phyloP scores from a whole-genome alignment of 257 asterid genomes.

The Solanum dulcamara region DNA sequence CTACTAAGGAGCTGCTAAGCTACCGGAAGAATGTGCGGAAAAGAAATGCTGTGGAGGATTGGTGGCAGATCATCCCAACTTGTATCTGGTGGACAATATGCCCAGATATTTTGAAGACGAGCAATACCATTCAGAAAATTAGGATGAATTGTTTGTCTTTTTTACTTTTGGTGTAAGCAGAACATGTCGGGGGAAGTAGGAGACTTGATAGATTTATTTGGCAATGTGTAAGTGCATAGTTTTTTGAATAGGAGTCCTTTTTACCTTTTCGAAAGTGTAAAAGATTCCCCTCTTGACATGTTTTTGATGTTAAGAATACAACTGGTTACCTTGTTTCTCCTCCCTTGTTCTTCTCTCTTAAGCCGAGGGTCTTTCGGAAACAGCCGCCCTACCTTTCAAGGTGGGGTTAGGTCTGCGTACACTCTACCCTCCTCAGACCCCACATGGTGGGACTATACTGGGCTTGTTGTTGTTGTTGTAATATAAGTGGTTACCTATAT shows the following conservation, averaged over 20 bases:
- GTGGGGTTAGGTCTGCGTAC: too few species aligned
- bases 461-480: too few species aligned
- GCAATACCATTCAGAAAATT: not conserved
- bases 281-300: not conserved
- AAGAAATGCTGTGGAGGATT: not conserved
- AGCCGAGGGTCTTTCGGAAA: too few species aligned
- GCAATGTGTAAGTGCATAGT: not conserved
- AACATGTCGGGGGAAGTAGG: not conserved
- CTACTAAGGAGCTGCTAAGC: not conserved
- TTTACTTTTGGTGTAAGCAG: not conserved
- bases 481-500: not conserved
- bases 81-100: not conserved
- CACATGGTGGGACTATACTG: too few species aligned
- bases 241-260: not conserved
- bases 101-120: not conserved
- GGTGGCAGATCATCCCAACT: not conserved
- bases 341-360: too few species aligned
- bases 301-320: not conserved
- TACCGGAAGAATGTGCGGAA: not conserved
- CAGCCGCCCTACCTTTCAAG: too few species aligned
- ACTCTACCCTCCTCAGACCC: too few species aligned
- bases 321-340: not conserved
- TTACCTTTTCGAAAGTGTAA: not conserved
- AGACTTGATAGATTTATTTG: not conserved
- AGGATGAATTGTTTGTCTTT: not conserved